phyloP scores from a whole-genome alignment of 352 stramenopile genomes.

The Phytophthora niederhauseri region DNA sequence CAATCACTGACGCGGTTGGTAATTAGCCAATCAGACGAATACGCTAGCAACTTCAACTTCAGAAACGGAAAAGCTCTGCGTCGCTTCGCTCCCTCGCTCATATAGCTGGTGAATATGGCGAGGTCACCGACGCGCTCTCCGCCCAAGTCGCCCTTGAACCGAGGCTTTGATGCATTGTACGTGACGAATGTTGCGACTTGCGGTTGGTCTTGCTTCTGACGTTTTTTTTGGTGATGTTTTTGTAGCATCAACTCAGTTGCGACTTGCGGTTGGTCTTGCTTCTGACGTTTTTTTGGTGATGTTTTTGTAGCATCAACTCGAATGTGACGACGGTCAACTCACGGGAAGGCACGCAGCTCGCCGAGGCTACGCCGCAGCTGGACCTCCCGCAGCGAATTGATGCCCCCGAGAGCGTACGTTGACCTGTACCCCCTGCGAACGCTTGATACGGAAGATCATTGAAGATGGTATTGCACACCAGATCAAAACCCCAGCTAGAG shows the following conservation, averaged over 20 bases:
- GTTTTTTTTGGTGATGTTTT: not conserved
- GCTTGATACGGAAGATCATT: not conserved
- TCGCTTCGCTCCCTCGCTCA: slow-evolving; percentile 14
- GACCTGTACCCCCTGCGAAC: not conserved
- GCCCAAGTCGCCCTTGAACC: slow-evolving; percentile 54
- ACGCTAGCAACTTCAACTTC: slow-evolving; percentile 26
- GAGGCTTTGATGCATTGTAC: slow-evolving; percentile 30
- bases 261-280: not conserved
- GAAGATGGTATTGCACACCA: slow-evolving; percentile 16
- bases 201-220: slow-evolving; percentile 6
- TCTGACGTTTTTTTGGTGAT: slow-evolving; percentile 11
- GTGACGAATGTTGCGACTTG: not conserved
- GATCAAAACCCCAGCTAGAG: slow-evolving; percentile 77
- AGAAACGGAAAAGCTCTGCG: slow-evolving; percentile 10
- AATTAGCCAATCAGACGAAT: slow-evolving; percentile 5
- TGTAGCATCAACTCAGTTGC: slow-evolving; percentile 45
- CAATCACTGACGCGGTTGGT: not conserved
- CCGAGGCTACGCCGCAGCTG: slow-evolving; percentile 74
- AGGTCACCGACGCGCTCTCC: slow-evolving; percentile 42
- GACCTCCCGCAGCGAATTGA: slow-evolving; percentile 83
- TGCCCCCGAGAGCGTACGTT: slow-evolving; percentile 59
- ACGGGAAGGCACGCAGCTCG: slow-evolving; percentile 76
- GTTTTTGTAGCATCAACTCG: slow-evolving; percentile 45
- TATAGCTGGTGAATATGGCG: slow-evolving; percentile 6
- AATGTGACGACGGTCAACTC: slow-evolving; percentile 64